Evolutionary conservation across 768 basidiomycete genomes (phyloP).

Genomic region (Coprinellus aureogranulatus): DNA sequence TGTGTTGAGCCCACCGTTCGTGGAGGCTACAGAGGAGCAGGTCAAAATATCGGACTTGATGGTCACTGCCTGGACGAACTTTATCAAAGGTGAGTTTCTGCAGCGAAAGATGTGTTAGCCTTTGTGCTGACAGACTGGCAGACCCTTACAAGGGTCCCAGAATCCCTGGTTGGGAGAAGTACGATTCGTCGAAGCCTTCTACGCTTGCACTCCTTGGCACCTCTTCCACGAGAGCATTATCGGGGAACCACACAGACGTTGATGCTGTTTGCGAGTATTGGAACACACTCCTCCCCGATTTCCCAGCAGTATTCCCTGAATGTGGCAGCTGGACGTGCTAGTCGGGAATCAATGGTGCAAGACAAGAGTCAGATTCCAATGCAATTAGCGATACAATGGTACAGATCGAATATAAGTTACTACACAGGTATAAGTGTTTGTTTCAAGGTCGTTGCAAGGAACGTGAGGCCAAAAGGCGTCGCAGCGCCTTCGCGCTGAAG

Average conservation of each 20-base stretch:
- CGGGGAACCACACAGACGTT: constrained; percentile 24
- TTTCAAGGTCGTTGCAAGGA: too few species aligned
- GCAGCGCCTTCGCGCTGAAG: too few species aligned
- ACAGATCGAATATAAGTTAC: too few species aligned
- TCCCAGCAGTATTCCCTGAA: constrained; percentile 22
- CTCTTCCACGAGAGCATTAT: constrained; percentile 20
- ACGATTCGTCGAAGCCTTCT: constrained; percentile 21
- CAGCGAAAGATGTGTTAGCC: background rate
- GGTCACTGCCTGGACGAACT: constrained; percentile 36
- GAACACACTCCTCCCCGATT: constrained; percentile 29
- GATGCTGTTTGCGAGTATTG: constrained; percentile 29
- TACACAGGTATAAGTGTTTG: too few species aligned
- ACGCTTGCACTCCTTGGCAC: constrained; percentile 28
- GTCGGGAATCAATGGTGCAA: too few species aligned
- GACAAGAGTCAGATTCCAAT: too few species aligned
- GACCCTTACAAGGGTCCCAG: constrained; percentile 27
- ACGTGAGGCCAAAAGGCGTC: too few species aligned
- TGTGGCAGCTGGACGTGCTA: constrained; percentile 10
- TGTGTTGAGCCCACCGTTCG: constrained; percentile 28
- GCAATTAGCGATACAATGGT: too few species aligned
- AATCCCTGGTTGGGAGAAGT: constrained; percentile 28
- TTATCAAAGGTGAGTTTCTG: constrained; percentile 27
- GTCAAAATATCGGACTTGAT: constrained; percentile 30
- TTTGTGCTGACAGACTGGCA: constrained; percentile 12
- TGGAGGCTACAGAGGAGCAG: constrained; percentile 26